phyloP scores from a whole-genome alignment of 2,329 filamentous ascomycete species.

The Pseudogymnoascus sp. region DNA sequence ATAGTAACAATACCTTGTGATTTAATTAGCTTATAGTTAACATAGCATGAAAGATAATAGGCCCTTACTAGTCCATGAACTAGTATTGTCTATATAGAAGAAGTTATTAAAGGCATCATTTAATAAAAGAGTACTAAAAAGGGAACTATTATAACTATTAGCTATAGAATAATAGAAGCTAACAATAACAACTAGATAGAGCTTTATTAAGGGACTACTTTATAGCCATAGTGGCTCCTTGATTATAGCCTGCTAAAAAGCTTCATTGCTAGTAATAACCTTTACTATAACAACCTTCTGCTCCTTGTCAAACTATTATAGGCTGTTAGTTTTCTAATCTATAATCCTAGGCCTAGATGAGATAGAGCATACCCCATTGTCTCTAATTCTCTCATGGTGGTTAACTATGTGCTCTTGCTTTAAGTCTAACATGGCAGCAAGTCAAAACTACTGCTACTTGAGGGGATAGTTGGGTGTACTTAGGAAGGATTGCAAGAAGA shows the following conservation, averaged over 20 bases:
- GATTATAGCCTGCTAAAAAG: constrained; percentile 47
- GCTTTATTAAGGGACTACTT: constrained; percentile 33
- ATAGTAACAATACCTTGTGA: constrained; percentile 40
- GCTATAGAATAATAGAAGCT: constrained; percentile 45
- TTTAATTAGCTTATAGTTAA: not conserved
- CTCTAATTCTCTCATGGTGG: not conserved
- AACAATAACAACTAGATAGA: constrained; percentile 40
- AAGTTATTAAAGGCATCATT: constrained; percentile 35
- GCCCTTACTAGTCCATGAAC: constrained; percentile 36
- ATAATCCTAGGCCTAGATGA: not conserved
- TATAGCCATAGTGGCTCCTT: constrained; percentile 43
- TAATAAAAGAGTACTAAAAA: constrained; percentile 43
- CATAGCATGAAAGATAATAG: not conserved
- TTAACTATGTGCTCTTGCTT: not conserved
- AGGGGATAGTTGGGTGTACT: not conserved
- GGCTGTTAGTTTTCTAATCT: not conserved
- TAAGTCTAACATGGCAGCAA: not conserved
- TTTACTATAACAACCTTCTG: constrained; percentile 30
- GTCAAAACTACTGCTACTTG: not conserved
- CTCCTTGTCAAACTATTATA: not conserved
- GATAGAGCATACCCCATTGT: not conserved
- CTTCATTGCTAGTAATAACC: constrained; percentile 44
- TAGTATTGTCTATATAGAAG: constrained; percentile 36
- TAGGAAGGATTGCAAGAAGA: not conserved
- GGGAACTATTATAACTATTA: constrained; percentile 42